Percentiles rank a stretch among this genome's conserved stretches.
phyloP scores from a whole-genome alignment of 2,329 filamentous ascomycete species.

The Xylaria sp. region DNA sequence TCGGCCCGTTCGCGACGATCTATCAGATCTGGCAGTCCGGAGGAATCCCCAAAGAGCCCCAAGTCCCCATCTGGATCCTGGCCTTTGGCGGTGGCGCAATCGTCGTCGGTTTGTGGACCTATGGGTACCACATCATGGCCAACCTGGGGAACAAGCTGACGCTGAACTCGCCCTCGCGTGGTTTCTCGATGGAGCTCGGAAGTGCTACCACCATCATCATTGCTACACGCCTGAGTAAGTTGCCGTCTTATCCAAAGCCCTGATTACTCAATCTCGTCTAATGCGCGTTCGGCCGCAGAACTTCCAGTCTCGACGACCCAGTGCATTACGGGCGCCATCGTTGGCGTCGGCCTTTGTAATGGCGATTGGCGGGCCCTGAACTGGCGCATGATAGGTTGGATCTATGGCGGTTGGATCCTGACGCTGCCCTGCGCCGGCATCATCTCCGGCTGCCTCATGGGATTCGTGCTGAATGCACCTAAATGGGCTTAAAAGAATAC shows the following conservation, averaged over 20 bases:
- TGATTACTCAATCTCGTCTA: not conserved
- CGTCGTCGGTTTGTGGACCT: slow-evolving; percentile 60
- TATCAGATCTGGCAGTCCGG: slow-evolving; percentile 62
- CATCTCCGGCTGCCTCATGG: slow-evolving; percentile 63
- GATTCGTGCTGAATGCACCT: slow-evolving; percentile 64
- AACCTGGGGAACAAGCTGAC: slow-evolving; percentile 65
- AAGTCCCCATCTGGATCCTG: slow-evolving; percentile 64
- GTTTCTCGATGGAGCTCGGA: slow-evolving; percentile 64
- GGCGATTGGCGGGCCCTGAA: slow-evolving; percentile 62
- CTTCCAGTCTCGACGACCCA: slow-evolving; percentile 68
- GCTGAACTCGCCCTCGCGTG: slow-evolving; percentile 62
- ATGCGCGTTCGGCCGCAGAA: slow-evolving; percentile 34
- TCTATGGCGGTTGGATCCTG: slow-evolving; percentile 63
- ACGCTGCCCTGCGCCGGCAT: slow-evolving; percentile 61
- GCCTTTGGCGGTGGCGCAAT: slow-evolving; percentile 55
- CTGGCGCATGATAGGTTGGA: slow-evolving; percentile 64
- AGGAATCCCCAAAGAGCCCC: slow-evolving; percentile 46
- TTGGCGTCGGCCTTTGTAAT: slow-evolving; percentile 64
- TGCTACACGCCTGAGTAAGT: slow-evolving; percentile 60
- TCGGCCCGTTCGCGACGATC: slow-evolving; percentile 65
- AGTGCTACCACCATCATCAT: slow-evolving; percentile 65
- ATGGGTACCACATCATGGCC: slow-evolving; percentile 67
- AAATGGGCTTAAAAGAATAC: no score
- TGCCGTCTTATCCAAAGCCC: not conserved
- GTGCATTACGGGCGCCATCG: slow-evolving; percentile 65